Evolutionary conservation across 768 basidiomycete species (phyloP).

Genomic region (Leccinum aurantiacum): DNA sequence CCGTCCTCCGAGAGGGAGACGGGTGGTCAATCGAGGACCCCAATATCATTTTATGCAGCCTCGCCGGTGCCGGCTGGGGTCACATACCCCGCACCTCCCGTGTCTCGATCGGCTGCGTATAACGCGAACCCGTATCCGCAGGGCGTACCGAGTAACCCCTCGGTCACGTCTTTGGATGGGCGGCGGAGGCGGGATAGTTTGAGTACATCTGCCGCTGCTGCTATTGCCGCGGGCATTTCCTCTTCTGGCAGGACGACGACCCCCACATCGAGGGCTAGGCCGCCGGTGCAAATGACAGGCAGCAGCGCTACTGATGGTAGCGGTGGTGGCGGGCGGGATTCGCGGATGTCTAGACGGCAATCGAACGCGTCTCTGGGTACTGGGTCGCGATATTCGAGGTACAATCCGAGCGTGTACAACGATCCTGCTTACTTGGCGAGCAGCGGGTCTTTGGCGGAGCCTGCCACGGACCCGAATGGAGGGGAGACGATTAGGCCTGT

Average conservation of each 20-base stretch:
- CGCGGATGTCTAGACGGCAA: slow-evolving; percentile 17
- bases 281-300: slow-evolving; percentile 11
- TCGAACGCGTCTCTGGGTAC: slow-evolving; percentile 29
- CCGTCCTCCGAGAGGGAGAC: too few relatives aligned
- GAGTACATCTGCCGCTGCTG: slow-evolving; percentile 18
- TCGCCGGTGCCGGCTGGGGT: slow-evolving; percentile 28
- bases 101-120: slow-evolving; percentile 26
- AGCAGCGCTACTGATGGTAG: slow-evolving; percentile 12
- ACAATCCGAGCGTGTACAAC: slow-evolving; percentile 26
- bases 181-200: slow-evolving; percentile 27
- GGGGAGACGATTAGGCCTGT: slow-evolving; percentile 20
- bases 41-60: slow-evolving; percentile 25
- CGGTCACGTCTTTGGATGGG: slow-evolving; percentile 24
- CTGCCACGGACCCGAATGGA: slow-evolving; percentile 24
- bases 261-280: slow-evolving; percentile 13
- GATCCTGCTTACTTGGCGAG: slow-evolving; percentile 27
- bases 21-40: slow-evolving; percentile 18
- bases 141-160: slow-evolving; percentile 13
- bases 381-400: slow-evolving; percentile 17
- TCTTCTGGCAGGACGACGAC: slow-evolving; percentile 7
- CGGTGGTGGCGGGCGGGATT: slow-evolving; percentile 1
- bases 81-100: slow-evolving; percentile 30
- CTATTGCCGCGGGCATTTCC: neutral
- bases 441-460: slow-evolving; percentile 29
- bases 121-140: slow-evolving; percentile 2